Evolutionary conservation across 345 rosid species (phyloP).

Genomic region (Citrus maxima): DNA sequence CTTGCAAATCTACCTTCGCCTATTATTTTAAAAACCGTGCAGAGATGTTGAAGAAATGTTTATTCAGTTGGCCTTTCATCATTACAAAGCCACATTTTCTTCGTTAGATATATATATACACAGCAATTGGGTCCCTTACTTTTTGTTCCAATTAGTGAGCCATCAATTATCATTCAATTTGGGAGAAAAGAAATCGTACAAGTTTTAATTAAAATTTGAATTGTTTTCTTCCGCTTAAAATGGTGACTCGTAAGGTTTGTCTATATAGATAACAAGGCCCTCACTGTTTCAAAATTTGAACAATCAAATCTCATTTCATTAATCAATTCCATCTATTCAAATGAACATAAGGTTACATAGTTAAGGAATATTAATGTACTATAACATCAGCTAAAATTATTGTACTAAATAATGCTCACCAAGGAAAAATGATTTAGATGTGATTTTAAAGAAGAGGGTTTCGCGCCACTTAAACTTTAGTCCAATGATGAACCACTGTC

Average conservation of each 20-base stretch:
- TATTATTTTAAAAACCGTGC: background rate
- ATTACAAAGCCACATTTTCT: background rate
- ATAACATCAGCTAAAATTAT: too few species aligned
- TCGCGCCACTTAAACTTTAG: too few species aligned
- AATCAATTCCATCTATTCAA: too few species aligned
- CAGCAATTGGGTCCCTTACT: conserved; percentile 3
- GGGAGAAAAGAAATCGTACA: background rate
- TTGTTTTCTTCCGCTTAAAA: background rate
- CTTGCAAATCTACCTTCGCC: conserved; percentile 3
- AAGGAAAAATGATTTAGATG: too few species aligned
- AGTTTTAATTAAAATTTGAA: background rate
- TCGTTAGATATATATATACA: background rate
- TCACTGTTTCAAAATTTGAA: background rate
- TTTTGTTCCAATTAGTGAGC: conserved; percentile 17
- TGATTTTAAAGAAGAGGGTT: too few species aligned
- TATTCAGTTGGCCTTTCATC: background rate
- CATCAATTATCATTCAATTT: background rate
- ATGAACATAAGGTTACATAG: background rate
- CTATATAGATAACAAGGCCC: background rate
- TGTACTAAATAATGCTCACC: too few species aligned
- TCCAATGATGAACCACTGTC: too few species aligned
- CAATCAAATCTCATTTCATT: background rate
- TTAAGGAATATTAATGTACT: too few species aligned
- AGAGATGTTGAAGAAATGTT: background rate
- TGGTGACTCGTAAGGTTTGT: background rate